A percentile compares a stretch with the other conserved stretches of the same genome.
Conservation (phyloP, 2,329 filamentous ascomycete genomes). For the Aspergillus amoenus region DNA sequence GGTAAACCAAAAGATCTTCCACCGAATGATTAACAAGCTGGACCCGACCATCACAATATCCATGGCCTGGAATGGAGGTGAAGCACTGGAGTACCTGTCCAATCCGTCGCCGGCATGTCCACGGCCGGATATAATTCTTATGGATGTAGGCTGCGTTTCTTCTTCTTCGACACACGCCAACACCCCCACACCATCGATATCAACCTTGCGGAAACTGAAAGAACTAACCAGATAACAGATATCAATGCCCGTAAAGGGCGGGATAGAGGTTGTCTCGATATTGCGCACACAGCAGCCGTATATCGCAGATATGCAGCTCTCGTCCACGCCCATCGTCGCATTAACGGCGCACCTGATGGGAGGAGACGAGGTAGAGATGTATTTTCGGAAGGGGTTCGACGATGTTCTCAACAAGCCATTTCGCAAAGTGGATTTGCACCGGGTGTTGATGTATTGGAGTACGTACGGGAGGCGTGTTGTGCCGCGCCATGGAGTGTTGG, state of each 20-base stretch:
- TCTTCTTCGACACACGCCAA: not conserved
- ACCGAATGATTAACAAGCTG: not conserved
- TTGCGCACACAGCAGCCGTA: constrained; percentile 4
- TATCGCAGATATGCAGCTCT: not conserved
- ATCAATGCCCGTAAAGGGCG: constrained; percentile 6
- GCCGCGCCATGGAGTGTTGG: not conserved
- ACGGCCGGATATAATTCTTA: constrained; percentile 6
- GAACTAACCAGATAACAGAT: not conserved
- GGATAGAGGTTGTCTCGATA: not conserved
- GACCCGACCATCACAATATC: not conserved
- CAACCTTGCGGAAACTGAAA: too few relatives aligned
- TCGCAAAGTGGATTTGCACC: not conserved
- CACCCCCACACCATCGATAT: too few relatives aligned
- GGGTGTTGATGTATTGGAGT: not conserved
- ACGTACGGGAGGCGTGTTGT: not conserved
- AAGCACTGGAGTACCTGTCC: constrained; percentile 5
- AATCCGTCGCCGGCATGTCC: not conserved
- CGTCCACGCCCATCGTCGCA: not conserved
- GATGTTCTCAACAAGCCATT: not conserved
- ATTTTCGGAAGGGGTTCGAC: not conserved
- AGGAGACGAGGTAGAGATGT: too few relatives aligned
- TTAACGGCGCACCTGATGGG: not conserved
- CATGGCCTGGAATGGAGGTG: not conserved
- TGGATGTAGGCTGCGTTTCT: not conserved
- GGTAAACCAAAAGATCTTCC: not conserved